Percentiles rank a stretch among this genome's conserved stretches.
phyloP scores from a whole-genome alignment of 352 stramenopile species.

The Pythium utonaiense region DNA sequence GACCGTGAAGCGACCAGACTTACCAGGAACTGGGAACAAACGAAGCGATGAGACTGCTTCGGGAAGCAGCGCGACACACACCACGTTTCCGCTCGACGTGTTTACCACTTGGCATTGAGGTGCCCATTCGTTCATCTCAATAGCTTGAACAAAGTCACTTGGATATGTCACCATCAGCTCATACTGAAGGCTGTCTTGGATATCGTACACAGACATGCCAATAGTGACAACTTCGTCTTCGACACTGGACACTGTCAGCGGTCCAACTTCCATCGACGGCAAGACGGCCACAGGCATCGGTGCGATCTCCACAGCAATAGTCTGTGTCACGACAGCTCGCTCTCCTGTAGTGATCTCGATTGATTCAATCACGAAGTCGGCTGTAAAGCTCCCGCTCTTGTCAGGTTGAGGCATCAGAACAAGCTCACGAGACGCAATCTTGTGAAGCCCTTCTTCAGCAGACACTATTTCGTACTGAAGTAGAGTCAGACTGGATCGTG shows the following conservation, averaged over 20 bases:
- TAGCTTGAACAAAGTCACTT: neutral
- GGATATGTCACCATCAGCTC: slow-evolving; percentile 12
- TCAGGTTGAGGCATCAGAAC: slow-evolving; percentile 18
- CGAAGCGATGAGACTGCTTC: neutral
- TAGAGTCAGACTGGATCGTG: too few relatives aligned
- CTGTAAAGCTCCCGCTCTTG: slow-evolving; percentile 2
- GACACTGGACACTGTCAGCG: neutral
- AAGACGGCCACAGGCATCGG: slow-evolving; percentile 8
- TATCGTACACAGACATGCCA: neutral
- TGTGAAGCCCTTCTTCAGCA: neutral
- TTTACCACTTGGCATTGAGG: neutral
- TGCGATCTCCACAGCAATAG: neutral
- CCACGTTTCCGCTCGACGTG: neutral
- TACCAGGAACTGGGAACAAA: slow-evolving; percentile 1
- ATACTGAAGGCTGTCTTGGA: neutral
- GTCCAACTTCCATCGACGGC: neutral
- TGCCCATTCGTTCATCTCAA: neutral
- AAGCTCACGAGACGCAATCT: slow-evolving; percentile 1
- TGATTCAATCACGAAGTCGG: slow-evolving; percentile 5
- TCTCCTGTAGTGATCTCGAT: slow-evolving; percentile 8
- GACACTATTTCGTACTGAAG: neutral
- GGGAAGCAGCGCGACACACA: slow-evolving; percentile 1
- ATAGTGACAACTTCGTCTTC: slow-evolving; percentile 4
- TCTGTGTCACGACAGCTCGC: neutral
- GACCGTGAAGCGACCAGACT: slow-evolving; percentile 7